Conservation (phyloP, 176 grass and related monocot genomes). For the Zea luxurians region DNA sequence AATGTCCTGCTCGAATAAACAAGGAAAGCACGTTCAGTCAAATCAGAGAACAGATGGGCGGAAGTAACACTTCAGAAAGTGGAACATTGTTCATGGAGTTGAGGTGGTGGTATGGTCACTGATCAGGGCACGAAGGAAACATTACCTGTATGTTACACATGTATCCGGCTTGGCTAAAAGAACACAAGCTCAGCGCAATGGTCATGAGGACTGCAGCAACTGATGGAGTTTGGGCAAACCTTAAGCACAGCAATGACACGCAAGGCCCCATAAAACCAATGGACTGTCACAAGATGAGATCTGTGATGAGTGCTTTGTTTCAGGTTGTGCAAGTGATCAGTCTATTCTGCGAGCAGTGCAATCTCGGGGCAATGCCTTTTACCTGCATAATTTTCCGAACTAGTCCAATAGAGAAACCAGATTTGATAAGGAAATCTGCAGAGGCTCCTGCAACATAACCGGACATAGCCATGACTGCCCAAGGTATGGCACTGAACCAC, state of each 20-base stretch:
- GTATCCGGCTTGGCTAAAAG: constrained; percentile 90
- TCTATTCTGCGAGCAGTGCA: not conserved
- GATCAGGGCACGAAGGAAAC: constrained; percentile 23
- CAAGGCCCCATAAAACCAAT: constrained; percentile 90
- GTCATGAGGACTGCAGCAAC: constrained; percentile 78
- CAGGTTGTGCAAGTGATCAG: not conserved
- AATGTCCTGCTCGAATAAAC: constrained; percentile 58
- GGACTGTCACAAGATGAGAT: constrained; percentile 51
- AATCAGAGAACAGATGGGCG: not conserved
- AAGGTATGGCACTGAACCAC: constrained; percentile 99
- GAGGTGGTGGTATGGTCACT: constrained; percentile 19
- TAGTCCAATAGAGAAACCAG: constrained; percentile 41
- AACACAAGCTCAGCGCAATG: constrained; percentile 77
- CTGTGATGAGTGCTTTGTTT: constrained; percentile 13
- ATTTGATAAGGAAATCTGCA: constrained; percentile 90
- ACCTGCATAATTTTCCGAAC: constrained; percentile 96
- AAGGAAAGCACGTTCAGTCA: constrained; percentile 28
- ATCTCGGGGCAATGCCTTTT: not conserved
- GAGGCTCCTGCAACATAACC: constrained; percentile 88
- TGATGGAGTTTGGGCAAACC: constrained; percentile 71
- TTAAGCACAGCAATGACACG: constrained; percentile 68
- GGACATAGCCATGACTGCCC: constrained; percentile 87
- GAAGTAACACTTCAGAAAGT: not conserved
- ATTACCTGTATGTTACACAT: constrained; percentile 86
- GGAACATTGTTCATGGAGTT: not conserved